Evolutionary conservation across 192 early-diverging fungal genomes (phyloP).

Genomic region (Mortierella claussenii): DNA sequence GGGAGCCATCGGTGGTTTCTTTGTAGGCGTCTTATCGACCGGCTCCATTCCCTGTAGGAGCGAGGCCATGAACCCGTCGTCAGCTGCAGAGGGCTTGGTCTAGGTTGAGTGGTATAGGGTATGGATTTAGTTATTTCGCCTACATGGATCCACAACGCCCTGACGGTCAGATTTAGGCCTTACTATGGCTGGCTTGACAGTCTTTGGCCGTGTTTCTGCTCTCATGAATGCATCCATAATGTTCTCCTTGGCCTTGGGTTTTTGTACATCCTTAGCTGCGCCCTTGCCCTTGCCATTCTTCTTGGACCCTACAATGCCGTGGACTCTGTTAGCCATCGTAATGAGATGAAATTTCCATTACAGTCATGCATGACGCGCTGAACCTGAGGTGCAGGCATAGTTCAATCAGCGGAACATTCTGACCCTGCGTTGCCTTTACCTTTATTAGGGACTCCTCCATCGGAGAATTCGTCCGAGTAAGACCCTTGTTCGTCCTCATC

Average conservation of each 20-base stretch:
- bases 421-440: too few relatives aligned
- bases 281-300: conserved; percentile 37
- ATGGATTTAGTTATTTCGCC: too few relatives aligned
- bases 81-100: conserved; percentile 15
- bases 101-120: conserved; percentile 5
- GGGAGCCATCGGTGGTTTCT: conserved; percentile 9
- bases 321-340: too few relatives aligned
- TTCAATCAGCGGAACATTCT: too few relatives aligned
- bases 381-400: too few relatives aligned
- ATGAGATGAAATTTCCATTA: too few relatives aligned
- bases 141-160: too few relatives aligned
- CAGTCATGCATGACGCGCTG: too few relatives aligned
- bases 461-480: conserved; percentile 62
- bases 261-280: conserved; percentile 6
- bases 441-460: conserved; percentile 40
- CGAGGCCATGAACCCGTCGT: conserved; percentile 41
- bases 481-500: conserved; percentile 61
- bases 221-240: conserved; percentile 51
- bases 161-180: too few relatives aligned
- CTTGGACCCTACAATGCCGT: conserved; percentile 36
- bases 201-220: conserved; percentile 25
- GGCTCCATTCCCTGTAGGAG: conserved; percentile 28
- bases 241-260: conserved; percentile 33
- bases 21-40: conserved; percentile 13
- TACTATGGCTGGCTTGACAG: conserved; percentile 6